Conservation (phyloP, 2,329 filamentous ascomycete genomes). For the Penicillium thymicola region DNA sequence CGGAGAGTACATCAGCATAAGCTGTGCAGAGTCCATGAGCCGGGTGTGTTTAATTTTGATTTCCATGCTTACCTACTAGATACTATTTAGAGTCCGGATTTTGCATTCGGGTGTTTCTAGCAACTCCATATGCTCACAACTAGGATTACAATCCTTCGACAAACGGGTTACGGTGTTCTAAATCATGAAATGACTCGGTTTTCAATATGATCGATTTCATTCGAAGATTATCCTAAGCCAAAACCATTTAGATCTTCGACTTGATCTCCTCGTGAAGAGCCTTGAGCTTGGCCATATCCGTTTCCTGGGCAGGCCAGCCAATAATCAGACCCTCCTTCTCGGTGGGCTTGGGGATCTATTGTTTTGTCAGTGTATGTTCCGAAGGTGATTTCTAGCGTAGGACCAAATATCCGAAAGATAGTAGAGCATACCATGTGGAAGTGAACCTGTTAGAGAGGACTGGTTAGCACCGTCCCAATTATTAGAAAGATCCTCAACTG, state of each 20-base stretch:
- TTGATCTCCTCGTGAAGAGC: slow-evolving; percentile 78
- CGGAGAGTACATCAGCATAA: slow-evolving; percentile 6
- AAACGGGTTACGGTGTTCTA: not conserved
- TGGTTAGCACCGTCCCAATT: not conserved
- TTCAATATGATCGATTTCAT: not conserved
- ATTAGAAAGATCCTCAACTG: not conserved
- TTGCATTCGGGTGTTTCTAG: not conserved
- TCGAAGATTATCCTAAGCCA: too few relatives aligned
- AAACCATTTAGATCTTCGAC: slow-evolving; percentile 68
- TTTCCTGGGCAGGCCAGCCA: slow-evolving; percentile 70
- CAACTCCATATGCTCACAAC: not conserved
- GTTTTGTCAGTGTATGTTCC: slow-evolving; percentile 1
- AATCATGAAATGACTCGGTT: not conserved
- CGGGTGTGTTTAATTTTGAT: not conserved
- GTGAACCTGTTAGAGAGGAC: slow-evolving; percentile 61
- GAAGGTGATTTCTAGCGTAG: not conserved
- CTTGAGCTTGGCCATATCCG: slow-evolving; percentile 81
- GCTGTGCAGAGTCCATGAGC: not conserved
- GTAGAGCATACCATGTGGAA: slow-evolving; percentile 74
- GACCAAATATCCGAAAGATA: not conserved
- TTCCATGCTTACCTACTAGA: not conserved
- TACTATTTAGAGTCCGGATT: not conserved
- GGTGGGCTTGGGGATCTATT: slow-evolving; percentile 89
- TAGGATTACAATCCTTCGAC: not conserved
- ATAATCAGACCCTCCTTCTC: slow-evolving; percentile 74